Evolutionary conservation across 768 basidiomycete genomes (phyloP).

Genomic region (Termitomyces sp.): DNA sequence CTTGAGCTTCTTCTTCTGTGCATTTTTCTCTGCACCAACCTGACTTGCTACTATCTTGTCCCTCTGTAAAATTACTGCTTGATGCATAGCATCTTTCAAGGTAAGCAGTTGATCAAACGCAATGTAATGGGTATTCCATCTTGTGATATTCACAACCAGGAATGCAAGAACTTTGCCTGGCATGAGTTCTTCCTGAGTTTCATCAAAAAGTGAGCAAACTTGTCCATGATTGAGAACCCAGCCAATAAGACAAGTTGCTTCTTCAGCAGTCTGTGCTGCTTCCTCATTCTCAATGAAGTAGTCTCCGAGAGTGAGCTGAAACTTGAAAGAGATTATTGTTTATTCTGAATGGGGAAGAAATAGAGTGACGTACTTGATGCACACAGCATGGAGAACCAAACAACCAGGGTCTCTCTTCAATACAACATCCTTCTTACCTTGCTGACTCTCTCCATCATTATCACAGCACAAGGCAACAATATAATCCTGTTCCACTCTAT

Average conservation of each 20-base stretch:
- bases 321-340: background rate
- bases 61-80: background rate
- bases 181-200: background rate
- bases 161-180: background rate
- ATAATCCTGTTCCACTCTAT: constrained; percentile 16
- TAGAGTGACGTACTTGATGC: too few relatives aligned
- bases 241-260: background rate
- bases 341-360: too few relatives aligned
- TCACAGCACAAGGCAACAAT: background rate
- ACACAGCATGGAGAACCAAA: too few relatives aligned
- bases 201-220: background rate
- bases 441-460: background rate
- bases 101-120: background rate
- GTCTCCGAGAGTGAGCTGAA: background rate
- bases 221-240: background rate
- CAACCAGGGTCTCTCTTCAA: too few relatives aligned
- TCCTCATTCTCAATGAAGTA: background rate
- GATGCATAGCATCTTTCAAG: background rate
- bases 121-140: background rate
- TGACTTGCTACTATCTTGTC: background rate
- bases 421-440: background rate
- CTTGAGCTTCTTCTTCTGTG: background rate
- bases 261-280: background rate
- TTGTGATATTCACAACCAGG: background rate
- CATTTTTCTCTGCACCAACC: background rate